phyloP scores from a whole-genome alignment of 1,284 basidiomycete genomes.

The Rhodotorula sp. region DNA sequence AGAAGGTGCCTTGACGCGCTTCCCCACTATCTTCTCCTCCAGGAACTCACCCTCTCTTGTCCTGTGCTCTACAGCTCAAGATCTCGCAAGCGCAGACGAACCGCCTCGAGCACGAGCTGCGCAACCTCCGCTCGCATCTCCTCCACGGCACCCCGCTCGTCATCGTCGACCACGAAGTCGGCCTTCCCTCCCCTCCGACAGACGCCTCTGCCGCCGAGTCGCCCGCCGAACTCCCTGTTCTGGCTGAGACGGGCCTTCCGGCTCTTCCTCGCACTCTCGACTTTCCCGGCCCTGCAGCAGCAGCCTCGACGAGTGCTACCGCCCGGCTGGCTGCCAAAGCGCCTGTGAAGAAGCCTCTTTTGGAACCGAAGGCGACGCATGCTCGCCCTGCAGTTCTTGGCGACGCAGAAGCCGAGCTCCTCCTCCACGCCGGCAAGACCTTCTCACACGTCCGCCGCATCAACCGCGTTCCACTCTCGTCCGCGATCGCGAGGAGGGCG shows the following conservation, averaged over 20 bases:
- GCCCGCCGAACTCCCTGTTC: neutral
- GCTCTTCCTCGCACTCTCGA: neutral
- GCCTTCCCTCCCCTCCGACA: conserved; percentile 3
- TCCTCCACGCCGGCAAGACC: conserved; percentile 50
- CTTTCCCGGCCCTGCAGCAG: neutral
- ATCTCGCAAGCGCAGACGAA: conserved; percentile 13
- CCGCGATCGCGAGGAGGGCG: conserved; percentile 18
- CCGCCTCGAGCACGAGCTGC: conserved; percentile 28
- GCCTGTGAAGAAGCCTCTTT: too few species aligned
- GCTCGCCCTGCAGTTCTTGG: conserved; percentile 44
- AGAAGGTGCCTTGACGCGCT: neutral
- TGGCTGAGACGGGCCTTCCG: neutral
- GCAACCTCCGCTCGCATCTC: conserved; percentile 23
- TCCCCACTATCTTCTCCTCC: neutral
- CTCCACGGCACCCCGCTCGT: conserved; percentile 31
- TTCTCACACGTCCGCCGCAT: conserved; percentile 32
- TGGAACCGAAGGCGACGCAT: neutral
- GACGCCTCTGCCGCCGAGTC: neutral
- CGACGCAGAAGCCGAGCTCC: conserved; percentile 52
- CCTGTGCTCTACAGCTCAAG: conserved; percentile 22
- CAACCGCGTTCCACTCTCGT: conserved; percentile 19
- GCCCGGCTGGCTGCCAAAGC: too few species aligned
- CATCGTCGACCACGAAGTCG: conserved; percentile 19
- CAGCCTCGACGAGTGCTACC: neutral
- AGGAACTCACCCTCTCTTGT: neutral